phyloP scores from a whole-genome alignment of 2,329 filamentous ascomycete genomes.

The Aspergillus nomiae region DNA sequence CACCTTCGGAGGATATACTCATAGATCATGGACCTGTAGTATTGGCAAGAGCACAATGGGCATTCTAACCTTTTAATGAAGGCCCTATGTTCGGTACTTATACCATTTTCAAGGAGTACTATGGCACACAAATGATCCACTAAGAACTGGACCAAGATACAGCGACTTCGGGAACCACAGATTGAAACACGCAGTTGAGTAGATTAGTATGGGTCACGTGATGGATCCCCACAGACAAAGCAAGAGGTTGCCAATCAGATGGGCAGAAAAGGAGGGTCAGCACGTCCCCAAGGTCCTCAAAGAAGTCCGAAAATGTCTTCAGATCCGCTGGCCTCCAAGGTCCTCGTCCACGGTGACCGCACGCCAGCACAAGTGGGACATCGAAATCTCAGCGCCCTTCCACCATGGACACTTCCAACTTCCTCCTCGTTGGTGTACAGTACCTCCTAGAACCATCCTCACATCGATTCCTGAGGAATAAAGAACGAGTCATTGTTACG shows the following conservation, averaged over 20 bases:
- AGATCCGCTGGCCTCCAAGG: conserved; percentile 30
- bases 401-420: conserved; percentile 16
- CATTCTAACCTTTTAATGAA: background rate
- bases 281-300: conserved; percentile 37
- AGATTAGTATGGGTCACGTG: background rate
- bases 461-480: conserved; percentile 8
- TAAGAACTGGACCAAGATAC: background rate
- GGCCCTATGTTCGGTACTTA: background rate
- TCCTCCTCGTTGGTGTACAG: background rate
- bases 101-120: background rate
- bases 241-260: background rate
- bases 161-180: background rate
- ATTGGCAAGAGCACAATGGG: background rate
- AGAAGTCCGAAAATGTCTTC: conserved; percentile 15
- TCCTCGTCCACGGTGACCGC: conserved; percentile 28
- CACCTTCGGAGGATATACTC: background rate
- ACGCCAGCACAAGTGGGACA: conserved; percentile 3
- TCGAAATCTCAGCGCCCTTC: conserved; percentile 8
- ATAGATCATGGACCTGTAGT: background rate
- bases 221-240: background rate
- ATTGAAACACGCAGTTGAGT: too few species aligned
- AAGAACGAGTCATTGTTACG: background rate
- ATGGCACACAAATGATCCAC: background rate
- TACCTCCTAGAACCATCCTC: background rate
- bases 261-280: conserved; percentile 16